Percentiles rank a stretch among this genome's conserved stretches.
phyloP scores from a whole-genome alignment of 345 rosid genomes.

The Excoecaria cochinchinensis region DNA sequence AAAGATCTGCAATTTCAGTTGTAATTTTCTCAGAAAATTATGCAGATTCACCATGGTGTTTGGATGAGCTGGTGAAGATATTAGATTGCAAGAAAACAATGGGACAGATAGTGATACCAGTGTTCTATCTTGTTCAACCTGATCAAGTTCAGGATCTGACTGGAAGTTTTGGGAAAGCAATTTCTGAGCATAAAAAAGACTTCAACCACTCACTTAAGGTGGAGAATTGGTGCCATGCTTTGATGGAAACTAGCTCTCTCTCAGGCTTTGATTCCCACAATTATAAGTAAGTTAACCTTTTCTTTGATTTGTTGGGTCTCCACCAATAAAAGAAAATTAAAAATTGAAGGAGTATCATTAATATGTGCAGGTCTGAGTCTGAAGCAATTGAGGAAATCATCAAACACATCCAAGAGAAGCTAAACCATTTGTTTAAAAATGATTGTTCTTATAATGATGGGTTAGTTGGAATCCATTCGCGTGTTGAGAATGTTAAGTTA shows the following conservation, averaged over 20 bases:
- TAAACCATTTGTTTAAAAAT: neutral
- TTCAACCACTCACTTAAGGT: neutral
- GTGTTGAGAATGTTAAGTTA: neutral
- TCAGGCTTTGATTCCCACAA: neutral
- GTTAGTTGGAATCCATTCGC: conserved; percentile 5
- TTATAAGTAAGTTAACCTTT: neutral
- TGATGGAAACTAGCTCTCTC: neutral
- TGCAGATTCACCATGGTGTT: conserved; percentile 13
- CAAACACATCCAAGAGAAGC: neutral
- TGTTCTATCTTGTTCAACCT: neutral
- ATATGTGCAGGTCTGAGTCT: neutral
- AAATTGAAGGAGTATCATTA: no score
- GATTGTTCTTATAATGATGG: neutral
- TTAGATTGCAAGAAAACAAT: neutral
- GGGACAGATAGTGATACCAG: neutral
- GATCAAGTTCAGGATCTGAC: neutral
- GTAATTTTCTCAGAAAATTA: conserved; percentile 7
- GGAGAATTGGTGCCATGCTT: neutral
- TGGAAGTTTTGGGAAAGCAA: neutral
- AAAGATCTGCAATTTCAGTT: neutral
- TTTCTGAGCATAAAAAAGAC: neutral
- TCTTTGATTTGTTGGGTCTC: neutral
- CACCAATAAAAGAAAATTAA: neutral
- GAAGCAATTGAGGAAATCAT: neutral
- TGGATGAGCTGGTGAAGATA: conserved; percentile 16